Conservation (phyloP, 2,329 filamentous ascomycete species). For the Microsporum audouinii region DNA sequence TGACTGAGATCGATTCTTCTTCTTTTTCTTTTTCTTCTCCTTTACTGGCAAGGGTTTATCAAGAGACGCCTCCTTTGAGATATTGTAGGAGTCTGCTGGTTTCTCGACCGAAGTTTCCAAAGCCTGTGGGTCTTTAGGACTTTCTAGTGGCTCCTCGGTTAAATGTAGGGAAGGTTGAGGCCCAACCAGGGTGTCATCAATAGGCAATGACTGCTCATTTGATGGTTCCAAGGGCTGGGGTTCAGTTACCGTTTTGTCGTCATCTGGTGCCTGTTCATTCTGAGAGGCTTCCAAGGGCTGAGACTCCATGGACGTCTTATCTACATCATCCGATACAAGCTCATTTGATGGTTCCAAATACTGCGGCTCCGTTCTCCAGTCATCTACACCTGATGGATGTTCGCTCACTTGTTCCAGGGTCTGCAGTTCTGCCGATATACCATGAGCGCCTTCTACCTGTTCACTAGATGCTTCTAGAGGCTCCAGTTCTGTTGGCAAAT, state of each 20-base stretch:
- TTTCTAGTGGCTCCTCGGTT: not conserved
- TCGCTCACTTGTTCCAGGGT: not conserved
- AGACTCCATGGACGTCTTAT: not conserved
- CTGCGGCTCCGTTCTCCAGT: not conserved
- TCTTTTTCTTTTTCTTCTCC: constrained; percentile 8
- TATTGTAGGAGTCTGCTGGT: not conserved
- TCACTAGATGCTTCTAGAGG: not conserved
- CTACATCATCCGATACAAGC: not conserved
- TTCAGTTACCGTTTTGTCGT: not conserved
- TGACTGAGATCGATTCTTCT: not conserved
- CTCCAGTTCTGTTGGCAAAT: not conserved
- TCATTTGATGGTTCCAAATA: not conserved
- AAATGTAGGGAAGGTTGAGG: not conserved
- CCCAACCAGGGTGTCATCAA: not conserved
- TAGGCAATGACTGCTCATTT: not conserved
- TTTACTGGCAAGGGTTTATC: not conserved
- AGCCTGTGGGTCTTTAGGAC: not conserved
- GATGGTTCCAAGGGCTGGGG: not conserved
- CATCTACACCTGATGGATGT: not conserved
- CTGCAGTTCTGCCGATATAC: not conserved
- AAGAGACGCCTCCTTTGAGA: not conserved
- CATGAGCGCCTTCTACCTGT: not conserved
- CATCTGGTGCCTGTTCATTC: not conserved
- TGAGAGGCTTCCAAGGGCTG: not conserved
- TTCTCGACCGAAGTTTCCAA: not conserved